phyloP scores from a whole-genome alignment of 202 grass and related monocot species.

The Zizania palustris region DNA sequence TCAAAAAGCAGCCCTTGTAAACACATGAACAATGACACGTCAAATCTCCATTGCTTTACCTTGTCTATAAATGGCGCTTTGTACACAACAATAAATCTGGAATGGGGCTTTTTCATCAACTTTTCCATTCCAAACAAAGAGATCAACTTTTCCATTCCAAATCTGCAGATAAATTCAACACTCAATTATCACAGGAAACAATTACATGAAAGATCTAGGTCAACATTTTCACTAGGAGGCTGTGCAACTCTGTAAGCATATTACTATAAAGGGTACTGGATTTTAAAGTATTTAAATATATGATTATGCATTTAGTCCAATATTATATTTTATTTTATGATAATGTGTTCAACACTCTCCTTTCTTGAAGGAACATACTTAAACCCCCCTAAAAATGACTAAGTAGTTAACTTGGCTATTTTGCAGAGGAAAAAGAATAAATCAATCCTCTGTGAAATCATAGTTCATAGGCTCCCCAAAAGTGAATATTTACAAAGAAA shows the following conservation, averaged over 20 bases:
- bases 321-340: neutral
- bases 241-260: neutral
- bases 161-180: conserved; percentile 38
- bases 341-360: conserved; percentile 1
- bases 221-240: neutral
- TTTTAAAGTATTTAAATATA: neutral
- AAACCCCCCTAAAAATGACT: neutral
- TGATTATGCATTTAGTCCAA: neutral
- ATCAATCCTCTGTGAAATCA: too few species aligned
- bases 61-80: conserved; percentile 1
- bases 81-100: neutral
- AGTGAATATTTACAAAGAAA: neutral
- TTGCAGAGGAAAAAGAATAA: neutral
- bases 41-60: conserved; percentile 12
- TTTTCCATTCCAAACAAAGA: conserved; percentile 20
- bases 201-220: neutral
- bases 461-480: neutral
- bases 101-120: too few species aligned
- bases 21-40: conserved; percentile 33
- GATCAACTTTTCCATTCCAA: conserved; percentile 13
- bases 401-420: neutral
- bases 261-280: neutral
- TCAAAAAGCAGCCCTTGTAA: conserved; percentile 30
- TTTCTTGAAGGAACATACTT: neutral
- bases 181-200: neutral